A percentile compares a stretch with the other conserved stretches of the same genome.
Evolutionary conservation across 352 stramenopile genomes (phyloP).

Genomic region (Pythium phragmitis): DNA sequence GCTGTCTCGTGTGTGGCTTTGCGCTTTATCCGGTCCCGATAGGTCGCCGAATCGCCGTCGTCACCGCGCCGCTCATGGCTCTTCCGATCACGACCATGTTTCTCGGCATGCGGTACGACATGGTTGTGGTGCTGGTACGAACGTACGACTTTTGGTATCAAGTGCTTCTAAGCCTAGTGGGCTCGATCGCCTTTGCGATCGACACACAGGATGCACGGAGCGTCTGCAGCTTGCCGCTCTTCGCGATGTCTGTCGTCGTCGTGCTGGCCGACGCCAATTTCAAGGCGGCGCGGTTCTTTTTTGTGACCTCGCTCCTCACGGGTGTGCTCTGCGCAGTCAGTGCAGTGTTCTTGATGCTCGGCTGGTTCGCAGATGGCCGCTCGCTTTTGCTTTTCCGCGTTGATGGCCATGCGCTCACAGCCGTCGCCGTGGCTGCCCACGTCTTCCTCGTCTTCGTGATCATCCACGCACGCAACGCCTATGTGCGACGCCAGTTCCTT

Average conservation of each 20-base stretch:
- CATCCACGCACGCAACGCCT: slow-evolving; percentile 7
- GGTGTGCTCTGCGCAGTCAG: not conserved
- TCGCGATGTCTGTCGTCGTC: slow-evolving; percentile 6
- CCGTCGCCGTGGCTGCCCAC: slow-evolving; percentile 1
- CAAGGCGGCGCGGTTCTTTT: not conserved
- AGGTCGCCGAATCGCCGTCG: not conserved
- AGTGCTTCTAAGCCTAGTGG: not conserved
- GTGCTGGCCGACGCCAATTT: slow-evolving; percentile 14
- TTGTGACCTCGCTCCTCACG: not conserved
- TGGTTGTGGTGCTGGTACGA: slow-evolving; percentile 7
- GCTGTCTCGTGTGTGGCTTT: not conserved
- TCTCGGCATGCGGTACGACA: slow-evolving; percentile 14
- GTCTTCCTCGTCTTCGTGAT: not conserved
- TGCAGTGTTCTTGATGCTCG: not conserved
- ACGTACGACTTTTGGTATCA: slow-evolving; percentile 25
- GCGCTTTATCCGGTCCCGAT: slow-evolving; percentile 2
- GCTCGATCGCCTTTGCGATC: not conserved
- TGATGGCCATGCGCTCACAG: slow-evolving; percentile 1
- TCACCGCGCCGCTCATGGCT: slow-evolving; percentile 2
- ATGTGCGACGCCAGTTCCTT: slow-evolving; percentile 1
- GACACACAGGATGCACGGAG: slow-evolving; percentile 9
- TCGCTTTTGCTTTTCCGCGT: not conserved
- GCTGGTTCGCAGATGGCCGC: not conserved
- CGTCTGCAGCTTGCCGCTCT: not conserved
- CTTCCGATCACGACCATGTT: not conserved